Conservation (phyloP, 1,284 basidiomycete genomes). For the Papiliotrema nemorosa region DNA sequence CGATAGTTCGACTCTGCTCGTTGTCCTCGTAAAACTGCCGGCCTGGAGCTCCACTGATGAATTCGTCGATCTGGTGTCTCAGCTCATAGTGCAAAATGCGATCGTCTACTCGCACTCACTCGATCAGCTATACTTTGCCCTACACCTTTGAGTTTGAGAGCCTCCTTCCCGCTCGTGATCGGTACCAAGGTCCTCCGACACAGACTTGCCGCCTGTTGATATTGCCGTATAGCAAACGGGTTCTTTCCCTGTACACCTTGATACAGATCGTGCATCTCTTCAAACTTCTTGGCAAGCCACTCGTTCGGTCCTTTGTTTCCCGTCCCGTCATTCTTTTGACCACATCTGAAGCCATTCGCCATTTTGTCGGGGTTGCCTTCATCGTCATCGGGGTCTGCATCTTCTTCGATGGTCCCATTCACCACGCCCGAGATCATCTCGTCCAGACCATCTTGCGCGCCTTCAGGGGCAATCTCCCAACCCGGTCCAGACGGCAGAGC, state of each 20-base stretch:
- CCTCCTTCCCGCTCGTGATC: constrained; percentile 63
- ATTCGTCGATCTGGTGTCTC: constrained; percentile 42
- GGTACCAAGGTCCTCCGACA: constrained; percentile 56
- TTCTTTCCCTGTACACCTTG: constrained; percentile 38
- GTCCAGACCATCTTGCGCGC: constrained; percentile 34
- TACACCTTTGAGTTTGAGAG: constrained; percentile 61
- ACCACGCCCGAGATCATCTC: constrained; percentile 34
- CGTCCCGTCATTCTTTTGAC: constrained; percentile 30
- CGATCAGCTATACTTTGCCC: constrained; percentile 72
- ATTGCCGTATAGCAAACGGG: constrained; percentile 34
- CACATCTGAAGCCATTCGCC: constrained; percentile 30
- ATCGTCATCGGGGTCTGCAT: not conserved
- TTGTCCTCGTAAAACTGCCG: constrained; percentile 42
- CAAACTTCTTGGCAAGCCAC: constrained; percentile 42
- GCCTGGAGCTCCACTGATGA: constrained; percentile 32
- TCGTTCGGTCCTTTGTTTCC: constrained; percentile 38
- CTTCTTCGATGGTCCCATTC: constrained; percentile 21
- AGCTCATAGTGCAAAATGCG: not conserved
- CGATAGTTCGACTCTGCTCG: constrained; percentile 28
- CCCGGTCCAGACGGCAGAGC: constrained; percentile 21
- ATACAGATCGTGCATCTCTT: constrained; percentile 40
- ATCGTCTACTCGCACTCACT: constrained; percentile 49
- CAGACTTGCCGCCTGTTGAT: constrained; percentile 36
- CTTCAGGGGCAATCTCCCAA: constrained; percentile 20
- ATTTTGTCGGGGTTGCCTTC: constrained; percentile 1